Evolutionary conservation across 768 basidiomycete species (phyloP).

Genomic region (Russula sp.): DNA sequence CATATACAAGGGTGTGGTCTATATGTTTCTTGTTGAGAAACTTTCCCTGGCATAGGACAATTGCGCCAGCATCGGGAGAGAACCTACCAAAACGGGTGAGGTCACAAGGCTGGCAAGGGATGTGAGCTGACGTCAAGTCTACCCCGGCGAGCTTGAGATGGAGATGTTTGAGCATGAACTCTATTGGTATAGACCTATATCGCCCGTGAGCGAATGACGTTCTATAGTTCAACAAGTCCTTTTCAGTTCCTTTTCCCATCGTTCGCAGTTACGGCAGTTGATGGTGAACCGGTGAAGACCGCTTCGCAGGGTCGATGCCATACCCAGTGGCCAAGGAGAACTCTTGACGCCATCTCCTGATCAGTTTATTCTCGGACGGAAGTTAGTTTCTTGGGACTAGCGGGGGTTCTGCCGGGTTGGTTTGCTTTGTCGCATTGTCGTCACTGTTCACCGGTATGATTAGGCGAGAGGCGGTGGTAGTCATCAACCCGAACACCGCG

Average conservation of each 20-base stretch:
- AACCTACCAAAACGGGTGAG: conserved; percentile 75
- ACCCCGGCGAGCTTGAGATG: too few species aligned
- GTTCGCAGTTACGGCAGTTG: conserved; percentile 48
- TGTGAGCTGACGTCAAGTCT: conserved; percentile 64
- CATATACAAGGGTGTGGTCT: conserved; percentile 92
- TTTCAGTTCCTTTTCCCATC: conserved; percentile 52
- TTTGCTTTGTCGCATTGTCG: background rate
- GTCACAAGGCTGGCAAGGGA: conserved; percentile 88
- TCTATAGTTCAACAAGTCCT: conserved; percentile 48
- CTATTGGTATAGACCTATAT: conserved; percentile 48
- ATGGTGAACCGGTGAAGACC: conserved; percentile 35
- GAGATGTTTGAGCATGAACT: too few species aligned
- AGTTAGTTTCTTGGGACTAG: background rate
- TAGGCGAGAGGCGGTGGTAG: too few species aligned
- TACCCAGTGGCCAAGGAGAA: conserved; percentile 51
- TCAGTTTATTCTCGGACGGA: conserved; percentile 35
- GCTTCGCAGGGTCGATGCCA: conserved; percentile 48
- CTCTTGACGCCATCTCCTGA: conserved; percentile 51
- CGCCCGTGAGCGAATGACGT: conserved; percentile 55
- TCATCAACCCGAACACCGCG: background rate
- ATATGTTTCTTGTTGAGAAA: conserved; percentile 80
- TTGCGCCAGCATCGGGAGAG: conserved; percentile 67
- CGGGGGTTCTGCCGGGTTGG: background rate
- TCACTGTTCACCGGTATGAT: background rate
- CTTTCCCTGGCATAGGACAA: conserved; percentile 82